A percentile compares a stretch with the other conserved stretches of the same genome.
Evolutionary conservation across 2,329 filamentous ascomycete genomes (phyloP).

Genomic region (Apiospora sp.): DNA sequence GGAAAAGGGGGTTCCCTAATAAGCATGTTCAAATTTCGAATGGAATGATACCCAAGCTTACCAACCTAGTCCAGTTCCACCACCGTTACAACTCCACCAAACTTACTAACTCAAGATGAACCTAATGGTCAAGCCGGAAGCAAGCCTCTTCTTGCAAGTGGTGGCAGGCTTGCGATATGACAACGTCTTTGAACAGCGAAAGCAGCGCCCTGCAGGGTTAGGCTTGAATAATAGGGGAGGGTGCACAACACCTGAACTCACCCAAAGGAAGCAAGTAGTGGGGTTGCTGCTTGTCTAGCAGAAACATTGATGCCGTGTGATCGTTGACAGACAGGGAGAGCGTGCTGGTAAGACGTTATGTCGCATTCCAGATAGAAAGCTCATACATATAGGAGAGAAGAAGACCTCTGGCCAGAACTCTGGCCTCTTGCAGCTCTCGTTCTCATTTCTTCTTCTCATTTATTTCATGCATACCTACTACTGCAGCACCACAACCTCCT

Average conservation of each 20-base stretch:
- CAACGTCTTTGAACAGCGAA: not conserved
- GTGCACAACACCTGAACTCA: not conserved
- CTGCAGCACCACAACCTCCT: not conserved
- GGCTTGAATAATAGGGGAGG: not conserved
- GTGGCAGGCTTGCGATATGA: conserved; percentile 9
- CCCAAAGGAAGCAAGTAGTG: not conserved
- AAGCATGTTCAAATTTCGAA: conserved; percentile 7
- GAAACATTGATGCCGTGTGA: not conserved
- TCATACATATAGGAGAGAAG: not conserved
- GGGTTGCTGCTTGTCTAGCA: conserved; percentile 4
- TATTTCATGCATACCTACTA: not conserved
- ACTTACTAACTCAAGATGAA: conserved; percentile 16
- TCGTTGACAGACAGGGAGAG: not conserved
- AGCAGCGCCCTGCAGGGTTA: not conserved
- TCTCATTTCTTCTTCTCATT: not conserved
- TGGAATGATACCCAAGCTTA: conserved; percentile 21
- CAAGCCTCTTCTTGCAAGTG: conserved; percentile 3
- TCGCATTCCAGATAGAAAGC: not conserved
- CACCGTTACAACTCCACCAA: conserved; percentile 19
- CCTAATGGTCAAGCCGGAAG: conserved; percentile 17
- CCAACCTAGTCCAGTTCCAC: conserved; percentile 18
- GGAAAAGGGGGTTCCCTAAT: conserved; percentile 4
- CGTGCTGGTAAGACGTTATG: not conserved
- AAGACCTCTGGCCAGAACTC: not conserved
- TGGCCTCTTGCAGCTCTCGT: not conserved